Percentiles rank a stretch among this genome's conserved stretches.
These are phyloP conservation scores for Zygosaccharomyces rouxii DNA, from an alignment of 805 yeast species.

Conservation along the genomic window DNA sequence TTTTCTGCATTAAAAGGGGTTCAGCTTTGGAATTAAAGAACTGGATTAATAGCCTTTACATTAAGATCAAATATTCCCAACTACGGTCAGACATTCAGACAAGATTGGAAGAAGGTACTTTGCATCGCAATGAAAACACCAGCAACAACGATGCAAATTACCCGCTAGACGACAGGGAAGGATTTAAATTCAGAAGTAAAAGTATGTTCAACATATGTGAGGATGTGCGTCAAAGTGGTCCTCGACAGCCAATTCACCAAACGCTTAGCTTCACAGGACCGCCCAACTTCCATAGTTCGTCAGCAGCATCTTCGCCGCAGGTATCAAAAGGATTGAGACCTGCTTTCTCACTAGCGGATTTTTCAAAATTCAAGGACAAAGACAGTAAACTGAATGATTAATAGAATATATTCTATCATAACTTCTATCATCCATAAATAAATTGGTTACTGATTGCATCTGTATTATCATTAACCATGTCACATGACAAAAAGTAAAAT, in stretches of 20 bases:
- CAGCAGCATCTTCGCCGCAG: slow-evolving; percentile 9
- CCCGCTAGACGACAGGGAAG: slow-evolving; percentile 12
- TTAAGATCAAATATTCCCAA: slow-evolving; percentile 10
- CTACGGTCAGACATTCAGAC: slow-evolving; percentile 12
- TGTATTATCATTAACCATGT: not conserved
- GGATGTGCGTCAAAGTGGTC: slow-evolving; percentile 7
- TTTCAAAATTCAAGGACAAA: slow-evolving; percentile 27
- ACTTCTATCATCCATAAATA: not conserved
- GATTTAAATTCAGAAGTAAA: slow-evolving; percentile 27
- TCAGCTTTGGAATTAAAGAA: slow-evolving; percentile 1
- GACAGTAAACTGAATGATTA: slow-evolving; percentile 17
- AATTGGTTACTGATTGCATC: not conserved
- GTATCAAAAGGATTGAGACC: slow-evolving; percentile 16
- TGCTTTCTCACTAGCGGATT: slow-evolving; percentile 30
- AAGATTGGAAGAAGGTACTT: slow-evolving; percentile 17
- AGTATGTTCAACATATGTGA: slow-evolving; percentile 27
- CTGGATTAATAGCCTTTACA: slow-evolving; percentile 4
- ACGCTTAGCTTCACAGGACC: slow-evolving; percentile 3
- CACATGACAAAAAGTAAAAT: not conserved
- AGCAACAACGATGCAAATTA: slow-evolving; percentile 5
- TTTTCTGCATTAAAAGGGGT: slow-evolving; percentile 1
- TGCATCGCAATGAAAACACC: slow-evolving; percentile 1
- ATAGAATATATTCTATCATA: not conserved
- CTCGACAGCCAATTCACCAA: slow-evolving; percentile 6
- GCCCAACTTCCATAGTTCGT: slow-evolving; percentile 3